These are phyloP conservation scores for Fusarium graminum DNA, from an alignment of 2,329 filamentous ascomycete genomes.

Conservation along the genomic window DNA sequence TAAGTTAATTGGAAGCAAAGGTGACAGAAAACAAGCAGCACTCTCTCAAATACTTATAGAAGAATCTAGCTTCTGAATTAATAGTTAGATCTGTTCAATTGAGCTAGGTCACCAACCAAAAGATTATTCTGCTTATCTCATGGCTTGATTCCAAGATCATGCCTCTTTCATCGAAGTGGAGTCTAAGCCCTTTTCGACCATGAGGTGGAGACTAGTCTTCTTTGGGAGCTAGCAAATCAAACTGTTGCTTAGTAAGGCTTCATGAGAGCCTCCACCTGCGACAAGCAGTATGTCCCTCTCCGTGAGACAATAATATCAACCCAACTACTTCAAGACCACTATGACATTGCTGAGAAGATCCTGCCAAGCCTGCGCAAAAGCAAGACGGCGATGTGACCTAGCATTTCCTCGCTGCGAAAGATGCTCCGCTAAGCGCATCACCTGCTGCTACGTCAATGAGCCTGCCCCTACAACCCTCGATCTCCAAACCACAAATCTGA, in stretches of 20 bases:
- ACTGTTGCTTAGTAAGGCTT: constrained; percentile 3
- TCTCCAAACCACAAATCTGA: accelerated
- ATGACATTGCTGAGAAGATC: constrained; percentile 1
- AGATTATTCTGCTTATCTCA: not conserved
- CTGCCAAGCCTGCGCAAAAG: constrained; percentile 10
- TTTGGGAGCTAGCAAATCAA: not conserved
- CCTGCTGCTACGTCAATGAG: constrained; percentile 14
- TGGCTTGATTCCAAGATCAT: not conserved
- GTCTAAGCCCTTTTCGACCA: constrained; percentile 7
- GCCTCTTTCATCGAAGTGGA: not conserved
- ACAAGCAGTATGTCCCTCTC: not conserved
- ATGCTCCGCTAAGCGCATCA: constrained; percentile 15
- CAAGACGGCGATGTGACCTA: constrained; percentile 15
- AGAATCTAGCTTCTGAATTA: accelerated
- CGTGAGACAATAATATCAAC: not conserved
- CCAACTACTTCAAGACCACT: accelerated
- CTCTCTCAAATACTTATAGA: not conserved
- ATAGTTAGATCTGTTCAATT: accelerated
- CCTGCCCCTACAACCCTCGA: not conserved
- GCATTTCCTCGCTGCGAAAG: constrained; percentile 11
- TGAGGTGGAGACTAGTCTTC: constrained; percentile 1
- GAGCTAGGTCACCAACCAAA: constrained; percentile 7
- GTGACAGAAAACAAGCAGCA: accelerated
- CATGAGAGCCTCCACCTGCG: not conserved
- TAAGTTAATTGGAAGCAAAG: accelerated